Evolutionary conservation across 2,329 filamentous ascomycete genomes (phyloP).

Genomic region (Xylariaceae sp.): DNA sequence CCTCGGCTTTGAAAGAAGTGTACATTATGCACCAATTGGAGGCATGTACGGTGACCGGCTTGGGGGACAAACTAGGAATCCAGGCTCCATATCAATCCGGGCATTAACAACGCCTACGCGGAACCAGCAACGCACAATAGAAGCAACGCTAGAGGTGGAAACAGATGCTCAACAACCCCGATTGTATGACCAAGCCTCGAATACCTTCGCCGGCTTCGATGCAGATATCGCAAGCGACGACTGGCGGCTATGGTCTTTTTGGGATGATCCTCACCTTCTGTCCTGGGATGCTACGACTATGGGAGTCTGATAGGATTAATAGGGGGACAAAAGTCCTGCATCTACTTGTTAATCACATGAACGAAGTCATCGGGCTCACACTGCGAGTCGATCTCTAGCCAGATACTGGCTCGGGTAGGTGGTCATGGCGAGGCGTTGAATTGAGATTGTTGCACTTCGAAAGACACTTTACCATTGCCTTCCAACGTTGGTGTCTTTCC

Average conservation of each 20-base stretch:
- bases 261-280: constrained; percentile 17
- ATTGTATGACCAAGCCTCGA: not conserved
- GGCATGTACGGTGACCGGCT: constrained; percentile 8
- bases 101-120: not conserved
- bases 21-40: constrained; percentile 15
- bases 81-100: not conserved
- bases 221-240: constrained; percentile 10
- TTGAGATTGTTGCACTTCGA: not conserved
- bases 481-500: not conserved
- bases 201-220: constrained; percentile 8
- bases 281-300: constrained; percentile 16
- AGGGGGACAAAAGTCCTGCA: not conserved
- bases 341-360: not conserved
- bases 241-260: constrained; percentile 18
- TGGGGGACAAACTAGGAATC: not conserved
- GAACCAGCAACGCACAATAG: not conserved
- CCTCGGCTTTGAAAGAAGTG: constrained; percentile 12
- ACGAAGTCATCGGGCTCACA: no score
- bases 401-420: constrained; percentile 5
- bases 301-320: constrained; percentile 4
- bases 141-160: not conserved
- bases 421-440: not conserved
- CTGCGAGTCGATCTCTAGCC: not conserved
- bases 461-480: no score
- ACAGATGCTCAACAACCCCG: not conserved